Base-by-base conservation (phyloP, 805 yeast species). In the Zygoascus bituminiphila region DNA sequence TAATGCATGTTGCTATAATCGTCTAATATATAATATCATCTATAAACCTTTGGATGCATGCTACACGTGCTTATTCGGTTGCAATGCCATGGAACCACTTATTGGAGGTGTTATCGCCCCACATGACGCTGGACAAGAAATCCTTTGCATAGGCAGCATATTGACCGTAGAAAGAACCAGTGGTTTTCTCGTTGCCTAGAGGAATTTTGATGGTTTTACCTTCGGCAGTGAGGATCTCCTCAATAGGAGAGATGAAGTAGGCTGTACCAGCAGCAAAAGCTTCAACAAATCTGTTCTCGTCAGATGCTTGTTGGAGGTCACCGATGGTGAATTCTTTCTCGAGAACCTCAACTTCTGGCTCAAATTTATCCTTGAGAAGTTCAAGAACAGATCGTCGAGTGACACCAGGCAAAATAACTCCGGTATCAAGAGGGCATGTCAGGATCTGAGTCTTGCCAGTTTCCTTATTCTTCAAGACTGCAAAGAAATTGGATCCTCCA, bases 221-320 rank as follows among this genome's bases (percentile, higher is more conserved):
- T 47, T 62, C 63, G 61, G 70, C 72, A 36, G 73, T 72, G 21
- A 52, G 42, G 57, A 75, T 72, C 45, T 59, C 60, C 39, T 62
- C 59, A 46, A 76, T 73, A 40, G 79, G 77, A 17, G 78, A 67
- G 20, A 76, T 76, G 59, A 75, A 67, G 43, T 74, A 77, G 36
- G 79, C 78, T 50, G 80, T 76, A 41, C 80, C 79, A 40, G 76
- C 59, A 45, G 76, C 76, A 53, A 76, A 76, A 9, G 77, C 78
- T 65, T 76, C 80, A 8, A 75, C 64, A 57, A 76, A 68, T 55
- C 73, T 66, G 39, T 76, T 76, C 60, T 71, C 71, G 20, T 62
- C 67, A 19, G 75, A 70, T 45, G 71, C 69, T 51, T 71, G 69
- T 51, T 63, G 62, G 43, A 75, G 71, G 54, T 75, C 79, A 39